Conservation (phyloP, 2,329 filamentous ascomycete genomes). For the Fusarium sp. region DNA sequence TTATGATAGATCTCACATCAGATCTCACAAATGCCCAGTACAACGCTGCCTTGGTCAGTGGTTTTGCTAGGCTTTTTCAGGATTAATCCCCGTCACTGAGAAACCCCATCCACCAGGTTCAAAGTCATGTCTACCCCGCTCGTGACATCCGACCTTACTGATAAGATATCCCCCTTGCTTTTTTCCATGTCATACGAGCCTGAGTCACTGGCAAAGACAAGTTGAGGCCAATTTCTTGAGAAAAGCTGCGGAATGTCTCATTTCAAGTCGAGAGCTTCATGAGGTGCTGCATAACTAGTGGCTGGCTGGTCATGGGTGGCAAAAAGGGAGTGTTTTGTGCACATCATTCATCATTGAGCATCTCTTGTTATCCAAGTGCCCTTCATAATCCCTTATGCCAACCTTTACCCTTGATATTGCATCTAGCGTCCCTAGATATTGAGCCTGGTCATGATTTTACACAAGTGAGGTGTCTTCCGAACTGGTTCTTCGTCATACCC, state of each 20-base stretch:
- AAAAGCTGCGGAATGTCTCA: slow-evolving; percentile 38
- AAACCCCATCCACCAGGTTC: slow-evolving; percentile 14
- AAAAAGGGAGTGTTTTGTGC: slow-evolving; percentile 25
- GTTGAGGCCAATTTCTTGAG: slow-evolving; percentile 5
- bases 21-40: slow-evolving; percentile 35
- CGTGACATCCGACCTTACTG: slow-evolving; percentile 30
- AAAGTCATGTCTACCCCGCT: slow-evolving; percentile 31
- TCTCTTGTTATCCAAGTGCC: not conserved
- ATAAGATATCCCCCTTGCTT: slow-evolving; percentile 41
- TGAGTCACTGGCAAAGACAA: slow-evolving; percentile 26
- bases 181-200: slow-evolving; percentile 34
- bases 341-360: slow-evolving; percentile 11
- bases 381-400: slow-evolving; percentile 24
- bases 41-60: slow-evolving; percentile 17
- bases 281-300: slow-evolving; percentile 9
- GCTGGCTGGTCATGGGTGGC: slow-evolving; percentile 17
- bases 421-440: not conserved
- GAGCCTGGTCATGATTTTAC: not conserved
- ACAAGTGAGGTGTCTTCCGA: not conserved
- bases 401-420: slow-evolving; percentile 21
- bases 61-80: slow-evolving; percentile 26
- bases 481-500: slow-evolving; percentile 13
- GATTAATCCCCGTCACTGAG: slow-evolving; percentile 22
- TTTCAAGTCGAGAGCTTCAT: not conserved
- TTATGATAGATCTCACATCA: slow-evolving; percentile 33